These are phyloP conservation scores for Plantago rigida DNA, from an alignment of 305 asterid genomes.

Conservation along the genomic window DNA sequence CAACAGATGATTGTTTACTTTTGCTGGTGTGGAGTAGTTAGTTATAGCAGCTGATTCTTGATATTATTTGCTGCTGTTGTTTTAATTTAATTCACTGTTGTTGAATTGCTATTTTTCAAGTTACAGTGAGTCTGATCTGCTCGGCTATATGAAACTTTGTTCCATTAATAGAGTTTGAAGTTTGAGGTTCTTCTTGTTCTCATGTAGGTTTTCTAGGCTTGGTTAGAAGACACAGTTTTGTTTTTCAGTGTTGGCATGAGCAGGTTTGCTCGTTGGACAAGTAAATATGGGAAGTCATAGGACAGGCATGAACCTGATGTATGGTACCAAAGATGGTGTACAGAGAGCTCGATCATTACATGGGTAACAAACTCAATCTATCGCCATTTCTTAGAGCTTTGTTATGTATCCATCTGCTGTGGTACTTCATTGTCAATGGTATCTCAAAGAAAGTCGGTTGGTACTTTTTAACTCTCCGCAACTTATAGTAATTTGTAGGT, in stretches of 20 bases:
- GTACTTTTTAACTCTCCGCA: not conserved
- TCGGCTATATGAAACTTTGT: not conserved
- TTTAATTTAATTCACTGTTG: not conserved
- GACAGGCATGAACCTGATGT: slow-evolving; percentile 37
- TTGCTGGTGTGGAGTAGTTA: not conserved
- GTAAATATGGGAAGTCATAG: slow-evolving; percentile 65
- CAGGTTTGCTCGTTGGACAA: slow-evolving; percentile 34
- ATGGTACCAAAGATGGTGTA: slow-evolving; percentile 40
- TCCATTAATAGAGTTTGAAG: too few species aligned
- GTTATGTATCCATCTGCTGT: not conserved
- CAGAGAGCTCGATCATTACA: slow-evolving; percentile 61
- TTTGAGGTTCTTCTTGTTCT: too few species aligned
- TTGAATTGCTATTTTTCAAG: not conserved
- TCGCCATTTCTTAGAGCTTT: not conserved
- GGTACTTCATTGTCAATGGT: not conserved
- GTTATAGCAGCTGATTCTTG: not conserved
- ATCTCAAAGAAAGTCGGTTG: not conserved
- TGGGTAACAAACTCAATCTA: slow-evolving; percentile 32
- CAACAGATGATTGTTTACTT: not conserved
- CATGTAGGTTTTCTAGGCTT: not conserved
- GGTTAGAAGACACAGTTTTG: not conserved
- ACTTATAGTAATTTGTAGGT: not conserved
- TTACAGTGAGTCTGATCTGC: not conserved
- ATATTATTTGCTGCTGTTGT: not conserved
- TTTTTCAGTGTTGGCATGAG: slow-evolving; percentile 35